Base-by-base conservation (phyloP, 2,329 filamentous ascomycete genomes). In the Scolecobasidium constrictum region DNA sequence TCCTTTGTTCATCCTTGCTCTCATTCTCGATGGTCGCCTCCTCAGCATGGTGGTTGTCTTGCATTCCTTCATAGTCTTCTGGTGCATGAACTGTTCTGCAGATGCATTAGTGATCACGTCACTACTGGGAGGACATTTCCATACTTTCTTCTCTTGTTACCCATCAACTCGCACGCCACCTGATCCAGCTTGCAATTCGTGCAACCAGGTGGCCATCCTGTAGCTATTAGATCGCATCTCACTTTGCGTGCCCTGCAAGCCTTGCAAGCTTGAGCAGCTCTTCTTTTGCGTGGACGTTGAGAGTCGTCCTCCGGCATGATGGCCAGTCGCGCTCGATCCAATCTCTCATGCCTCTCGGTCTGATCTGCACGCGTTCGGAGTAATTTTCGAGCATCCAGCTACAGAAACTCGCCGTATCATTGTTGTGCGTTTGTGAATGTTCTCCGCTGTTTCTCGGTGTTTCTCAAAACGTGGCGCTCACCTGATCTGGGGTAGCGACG, bases 71-170 rank as follows among this genome's bases (percentile, higher is more conserved):
- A 7, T 31, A n/a, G 26, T 31, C 26, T 7, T 7, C 9, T 9
- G 26, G 26, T 31, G n/a, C 9, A n/a, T 31, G 26, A 31, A 31
- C n/a, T 7, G 26, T 31, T n/a, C 26, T 31, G 9, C 9, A 31
- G 9, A 31, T 7, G 26, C 9, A 31, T 31, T n/a, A 31, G 26
- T 31, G n/a, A 31, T 7, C 9, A 9, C 9, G 26, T n/a, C 26
- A 31, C n/a, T 31, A n/a, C n/a, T n/a, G n/a, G 26, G n/a, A 31
- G n/a, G 26, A 31, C n/a, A n/a, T 31, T 31, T 31, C n/a, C 26
- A 9, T n/a, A 31, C 26, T 31, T 31, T 31, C 26, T 7, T 31
- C 26, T 7, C 26, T 31, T 31, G n/a, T 31, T 31, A 9, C n/a
- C n/a, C 26, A 31, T 31, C n/a, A 31, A 31, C n/a, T 31, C 26